Evolutionary conservation across 106 monocot species (phyloP), one percentile per base, ranked within the genome.

Genomic region (Phalaenopsis equestris): DNA sequence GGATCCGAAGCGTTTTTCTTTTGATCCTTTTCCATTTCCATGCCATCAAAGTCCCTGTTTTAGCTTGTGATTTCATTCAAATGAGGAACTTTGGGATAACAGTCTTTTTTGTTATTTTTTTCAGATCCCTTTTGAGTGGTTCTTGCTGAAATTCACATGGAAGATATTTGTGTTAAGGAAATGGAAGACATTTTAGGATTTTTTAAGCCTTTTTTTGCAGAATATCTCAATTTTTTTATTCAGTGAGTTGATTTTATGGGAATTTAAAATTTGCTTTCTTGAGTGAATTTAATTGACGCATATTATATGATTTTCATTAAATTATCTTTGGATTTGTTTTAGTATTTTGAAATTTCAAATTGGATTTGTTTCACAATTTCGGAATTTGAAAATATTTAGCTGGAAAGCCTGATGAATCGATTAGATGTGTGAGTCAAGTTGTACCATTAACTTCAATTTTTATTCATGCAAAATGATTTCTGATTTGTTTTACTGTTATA

Each of bases 1-100:
- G 81, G 73, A 37, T 18, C 72, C 64, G 57, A 67, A 85, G 85
- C 73, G 73, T 81, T n/a, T 61, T 81, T 85, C 78, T 81, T 61
- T 85, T 57, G 56, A 52, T 19, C 37, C 76, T 76, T 65, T 77
- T 67, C 76, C 30, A 37, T 77, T 56, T 49, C 24, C 46, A 41
- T 21, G 42, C 8, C 58, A 58, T 67, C 42, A 41, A 24, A 19
- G 5, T 68, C 67, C 47, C 18, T 38, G 3, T 5, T 75, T 17
- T 72, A 67, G 84, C 52, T 56, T 72, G 41, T 68, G 77, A 84
- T 80, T 39, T 38, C 7, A 72, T 8, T 72, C 73, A 58, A 75
- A n/a, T 42, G 70, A 56, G 56, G 78, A 73, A 36, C 45, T 57
- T 57, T 55, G 11, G 45, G 24, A 47, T 75, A 47, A 15, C 12